Evolutionary conservation across 345 rosid genomes (phyloP).

Genomic region (Rubroshorea leprosula): DNA sequence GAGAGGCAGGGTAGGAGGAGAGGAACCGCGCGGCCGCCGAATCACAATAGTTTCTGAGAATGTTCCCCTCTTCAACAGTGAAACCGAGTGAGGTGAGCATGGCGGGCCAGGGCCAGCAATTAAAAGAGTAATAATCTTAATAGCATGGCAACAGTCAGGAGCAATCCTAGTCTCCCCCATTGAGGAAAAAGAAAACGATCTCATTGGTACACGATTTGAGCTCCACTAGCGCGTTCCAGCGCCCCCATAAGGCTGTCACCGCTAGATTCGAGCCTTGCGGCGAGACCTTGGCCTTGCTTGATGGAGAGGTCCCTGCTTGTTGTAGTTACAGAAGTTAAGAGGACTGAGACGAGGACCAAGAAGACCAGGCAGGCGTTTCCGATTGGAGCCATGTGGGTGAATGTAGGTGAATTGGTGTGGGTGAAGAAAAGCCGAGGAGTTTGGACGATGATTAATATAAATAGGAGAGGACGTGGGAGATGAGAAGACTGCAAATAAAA

Average conservation of each 20-base stretch:
- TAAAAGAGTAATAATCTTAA: background rate
- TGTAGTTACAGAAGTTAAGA: background rate
- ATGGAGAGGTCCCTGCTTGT: background rate
- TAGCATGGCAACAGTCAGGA: background rate
- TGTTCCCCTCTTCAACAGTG: background rate
- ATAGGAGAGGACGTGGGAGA: slow-evolving; percentile 5
- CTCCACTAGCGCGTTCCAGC: background rate
- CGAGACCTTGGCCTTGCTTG: background rate
- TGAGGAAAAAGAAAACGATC: background rate
- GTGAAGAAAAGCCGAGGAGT: background rate
- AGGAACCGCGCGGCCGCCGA: background rate
- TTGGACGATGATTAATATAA: slow-evolving; percentile 10
- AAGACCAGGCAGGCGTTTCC: slow-evolving; percentile 3
- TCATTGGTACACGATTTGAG: background rate
- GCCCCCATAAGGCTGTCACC: background rate
- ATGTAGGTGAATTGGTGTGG: background rate
- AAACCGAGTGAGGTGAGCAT: background rate
- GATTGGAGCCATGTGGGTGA: slow-evolving; percentile 10
- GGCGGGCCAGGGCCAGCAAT: background rate
- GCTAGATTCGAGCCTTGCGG: background rate
- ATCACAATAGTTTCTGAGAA: background rate
- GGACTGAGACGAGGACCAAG: background rate
- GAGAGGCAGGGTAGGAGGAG: background rate
- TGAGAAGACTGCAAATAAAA: slow-evolving; percentile 7
- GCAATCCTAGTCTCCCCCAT: background rate